A percentile compares a stretch with the other conserved stretches of the same genome.
These are phyloP conservation scores for Arthrocladium fulminans DNA, from an alignment of 2,329 filamentous ascomycete genomes.

Conservation along the genomic window DNA sequence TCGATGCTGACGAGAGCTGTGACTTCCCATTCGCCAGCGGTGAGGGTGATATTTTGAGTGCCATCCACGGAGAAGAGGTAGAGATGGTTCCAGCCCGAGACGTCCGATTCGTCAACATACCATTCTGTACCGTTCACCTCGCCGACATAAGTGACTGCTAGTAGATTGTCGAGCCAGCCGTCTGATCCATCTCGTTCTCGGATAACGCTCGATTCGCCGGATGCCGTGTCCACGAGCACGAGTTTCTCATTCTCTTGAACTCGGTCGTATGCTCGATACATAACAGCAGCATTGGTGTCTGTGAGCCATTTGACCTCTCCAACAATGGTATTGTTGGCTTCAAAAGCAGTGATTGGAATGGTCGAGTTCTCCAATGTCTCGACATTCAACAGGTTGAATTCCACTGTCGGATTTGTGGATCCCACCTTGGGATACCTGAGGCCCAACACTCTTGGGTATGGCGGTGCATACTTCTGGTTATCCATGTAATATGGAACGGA, in stretches of 20 bases:
- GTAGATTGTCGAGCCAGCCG: slow-evolving; percentile 52
- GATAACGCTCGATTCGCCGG: slow-evolving; percentile 38
- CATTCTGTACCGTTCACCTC: slow-evolving; percentile 35
- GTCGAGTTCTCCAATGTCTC: slow-evolving; percentile 37
- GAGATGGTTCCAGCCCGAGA: slow-evolving; percentile 56
- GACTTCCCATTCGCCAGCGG: slow-evolving; percentile 59
- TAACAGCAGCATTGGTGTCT: slow-evolving; percentile 49
- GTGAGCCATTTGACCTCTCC: slow-evolving; percentile 63
- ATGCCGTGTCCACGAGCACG: slow-evolving; percentile 49
- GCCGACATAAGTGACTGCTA: slow-evolving; percentile 40
- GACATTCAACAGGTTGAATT: slow-evolving; percentile 51
- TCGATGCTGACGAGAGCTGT: slow-evolving; percentile 52
- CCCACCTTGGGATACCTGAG: slow-evolving; percentile 62
- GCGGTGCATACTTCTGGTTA: slow-evolving; percentile 46
- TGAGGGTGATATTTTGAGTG: slow-evolving; percentile 49
- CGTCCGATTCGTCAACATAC: slow-evolving; percentile 60
- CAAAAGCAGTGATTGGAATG: slow-evolving; percentile 49
- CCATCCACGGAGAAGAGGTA: slow-evolving; percentile 55
- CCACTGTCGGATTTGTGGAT: slow-evolving; percentile 56
- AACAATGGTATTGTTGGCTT: slow-evolving; percentile 53
- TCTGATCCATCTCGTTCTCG: slow-evolving; percentile 51
- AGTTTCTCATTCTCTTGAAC: slow-evolving; percentile 58
- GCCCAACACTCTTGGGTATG: slow-evolving; percentile 55
- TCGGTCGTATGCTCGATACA: slow-evolving; percentile 60
- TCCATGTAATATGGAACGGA: slow-evolving; percentile 55